Base-by-base conservation (phyloP, 2,329 filamentous ascomycete genomes). In the Fusarium tricinctum region DNA sequence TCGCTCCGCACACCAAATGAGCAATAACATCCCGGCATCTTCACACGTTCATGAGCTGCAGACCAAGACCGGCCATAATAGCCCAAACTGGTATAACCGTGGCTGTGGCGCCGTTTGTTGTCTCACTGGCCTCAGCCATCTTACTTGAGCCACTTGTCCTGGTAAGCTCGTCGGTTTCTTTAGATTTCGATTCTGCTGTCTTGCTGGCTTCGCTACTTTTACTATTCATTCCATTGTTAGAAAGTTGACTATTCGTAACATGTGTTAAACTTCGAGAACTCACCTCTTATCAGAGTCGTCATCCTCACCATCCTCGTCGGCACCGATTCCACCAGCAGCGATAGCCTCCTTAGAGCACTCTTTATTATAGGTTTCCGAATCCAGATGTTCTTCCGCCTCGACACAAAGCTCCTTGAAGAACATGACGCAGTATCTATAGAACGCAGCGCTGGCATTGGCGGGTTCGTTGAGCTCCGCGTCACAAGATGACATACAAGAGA, bases 271-370 rank as follows among this genome's bases (percentile, higher is more conserved):
- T 28, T 12, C 8, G 8, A 4, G 10, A 0, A 53, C 50, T 38
- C 9, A 46, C 50, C n/a, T 53, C 5, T 3, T 14, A 20, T 20
- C 40, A 12, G 39, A 28, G 22, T 15, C 46, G 13, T 20, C 23
- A 3, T 48, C 30, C n/a, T n/a, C n/a, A 1, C 26, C n/a, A 14
- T 46, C 40, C 2, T 13, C 40, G 3, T 22, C 30, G 3, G 28
- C 28, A 5, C 15, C 50, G 4, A 45, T 45, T 0, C 50, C 50
- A 0, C 50, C 50, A 19, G 40, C 50, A 1, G 40, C 22, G 1
- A 53, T 53, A 2, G 50, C 50, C 9, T 53, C 10, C 12, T 53
- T n/a, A 1, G 50, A 53, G 8, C 50, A 53, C 9, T 53, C 28
- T 10, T n/a, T 28, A 1, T 33, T n/a, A 19, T 33, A 53, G 1